A percentile compares a stretch with the other conserved stretches of the same genome.
These are phyloP conservation scores for Solanum aculeatissimum DNA, from an alignment of 305 asterid species.

Conservation along the genomic window DNA sequence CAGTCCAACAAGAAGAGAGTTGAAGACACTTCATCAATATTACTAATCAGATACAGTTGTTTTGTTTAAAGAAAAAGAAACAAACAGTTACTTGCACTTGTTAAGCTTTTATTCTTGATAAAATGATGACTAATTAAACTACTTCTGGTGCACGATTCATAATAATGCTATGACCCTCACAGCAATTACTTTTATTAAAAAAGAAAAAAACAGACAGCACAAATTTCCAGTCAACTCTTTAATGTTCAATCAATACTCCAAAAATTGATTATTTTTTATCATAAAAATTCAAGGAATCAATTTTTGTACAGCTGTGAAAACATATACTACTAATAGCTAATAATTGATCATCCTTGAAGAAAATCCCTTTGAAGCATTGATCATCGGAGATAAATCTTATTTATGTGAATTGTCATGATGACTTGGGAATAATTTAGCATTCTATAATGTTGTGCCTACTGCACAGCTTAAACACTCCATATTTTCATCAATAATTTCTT, in stretches of 20 bases:
- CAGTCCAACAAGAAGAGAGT: not conserved
- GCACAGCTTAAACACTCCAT: not conserved
- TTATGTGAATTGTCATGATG: not conserved
- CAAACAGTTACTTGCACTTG: not conserved
- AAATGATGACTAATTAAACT: not conserved
- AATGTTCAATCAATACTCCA: not conserved
- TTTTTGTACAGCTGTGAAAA: not conserved
- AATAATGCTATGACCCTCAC: not conserved
- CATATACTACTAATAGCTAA: not conserved
- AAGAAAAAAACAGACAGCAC: not conserved
- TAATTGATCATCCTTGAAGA: not conserved
- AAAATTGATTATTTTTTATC: not conserved
- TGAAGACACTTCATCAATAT: not conserved
- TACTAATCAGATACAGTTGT: not conserved
- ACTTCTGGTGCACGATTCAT: not conserved
- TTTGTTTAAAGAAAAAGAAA: not conserved
- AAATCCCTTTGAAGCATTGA: not conserved
- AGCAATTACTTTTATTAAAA: not conserved
- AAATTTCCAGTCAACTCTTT: not conserved
- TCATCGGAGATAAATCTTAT: not conserved
- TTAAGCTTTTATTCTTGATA: not conserved
- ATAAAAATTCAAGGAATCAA: not conserved
- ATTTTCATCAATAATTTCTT: not conserved
- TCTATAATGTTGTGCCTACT: not conserved
- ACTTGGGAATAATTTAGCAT: not conserved